Base-by-base conservation (phyloP, 164 flowering plant species). In the Aristolochia fimbriata region DNA sequence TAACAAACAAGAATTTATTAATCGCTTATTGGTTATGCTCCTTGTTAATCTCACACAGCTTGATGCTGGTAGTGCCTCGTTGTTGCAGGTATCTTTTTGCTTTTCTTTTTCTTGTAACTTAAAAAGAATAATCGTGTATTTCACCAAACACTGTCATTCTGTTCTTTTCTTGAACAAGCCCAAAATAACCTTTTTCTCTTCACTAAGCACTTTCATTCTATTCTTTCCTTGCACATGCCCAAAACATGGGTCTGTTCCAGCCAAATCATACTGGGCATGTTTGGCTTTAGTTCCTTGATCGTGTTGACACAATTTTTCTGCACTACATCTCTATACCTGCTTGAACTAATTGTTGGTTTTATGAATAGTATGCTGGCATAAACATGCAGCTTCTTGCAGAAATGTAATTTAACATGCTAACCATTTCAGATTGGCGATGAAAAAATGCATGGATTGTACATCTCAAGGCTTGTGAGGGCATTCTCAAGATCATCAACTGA, bases 401-500 rank as follows among this genome's bases (percentile, higher is more conserved):
- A 20, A 6, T 48, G 22, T 49, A 27, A 49, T 49, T 49, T 20
- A 49, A 17, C 19, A 17, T 49, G 52, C 19, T 17, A 1, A 17
- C 22, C 46, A 57, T 57, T 55, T 53, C 74, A 93, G 99, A 66
- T 41, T 76, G 92, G 74, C 58, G 94, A 90, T 65, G 96, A 83
- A 71, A 87, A 90, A 76, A 62, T 87, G 75, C 83, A 78, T 52
- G 97, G 99, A 57, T 69, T 87, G n/a, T 76, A 86, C 76, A 71
- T 90, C 16, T 81, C 85, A 85, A 93, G 83, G 85, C 92, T 93
- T 41, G 99, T 90, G 63, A 83, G 99, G 73, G 90, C 94, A 65
- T 93, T 93, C 56, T 90, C 96, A 70, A 64, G 84, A 65, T 79
- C 93, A 51, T 68, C 86, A 43, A 64, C 66, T 65, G 96, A 90